Evolutionary conservation across 257 asterid genomes (phyloP), one percentile per base, ranked within the genome.

Genomic region (Solanum gracilifrons): DNA sequence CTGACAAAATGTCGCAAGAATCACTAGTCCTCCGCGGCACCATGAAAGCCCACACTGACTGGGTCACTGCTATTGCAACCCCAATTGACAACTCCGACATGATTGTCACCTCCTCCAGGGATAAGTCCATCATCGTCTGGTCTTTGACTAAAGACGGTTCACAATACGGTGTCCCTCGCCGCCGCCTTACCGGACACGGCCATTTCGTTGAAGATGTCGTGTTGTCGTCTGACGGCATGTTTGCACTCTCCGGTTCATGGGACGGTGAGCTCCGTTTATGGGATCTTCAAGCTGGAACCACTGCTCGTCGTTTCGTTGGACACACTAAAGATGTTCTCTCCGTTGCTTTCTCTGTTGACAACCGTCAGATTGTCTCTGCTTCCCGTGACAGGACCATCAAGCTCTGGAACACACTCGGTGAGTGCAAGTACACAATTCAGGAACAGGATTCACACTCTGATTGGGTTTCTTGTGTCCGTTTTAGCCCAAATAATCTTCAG

Each of bases 241-340:
- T 95, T 71, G 98, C 98, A 3, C 95, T 95, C 79, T 95, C 98
- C 75, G 98, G 98, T n/a, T 94, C 97, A 32, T 95, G 98, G 98
- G 98, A 95, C 90, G 93, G 95, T 31, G 98, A 95, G 90, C 95
- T 94, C 86, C 97, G 98, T 73, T 95, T 95, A 64, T 95, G 98
- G 98, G 98, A 95, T 48, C 91, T 95, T 18, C 90, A 90, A 72
- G 89, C 98, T 41, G 98, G 98, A 3, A 86, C 87, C 71, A 93
- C 97, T 8, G 94, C 95, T 29, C 95, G 98, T 48, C 97, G 98
- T 36, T 95, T 95, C 89, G 95, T 93, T 21, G 98, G 98, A 5
- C 98, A 95, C 91, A 92, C 98, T 4, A 95, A 95, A 79, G 98
- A 95, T 79, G 98, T 95, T 16, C 92, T 95, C 13, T 94, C 98